Evolutionary conservation across 148 eudicot genomes (phyloP).

Genomic region (Camellia sinensis): DNA sequence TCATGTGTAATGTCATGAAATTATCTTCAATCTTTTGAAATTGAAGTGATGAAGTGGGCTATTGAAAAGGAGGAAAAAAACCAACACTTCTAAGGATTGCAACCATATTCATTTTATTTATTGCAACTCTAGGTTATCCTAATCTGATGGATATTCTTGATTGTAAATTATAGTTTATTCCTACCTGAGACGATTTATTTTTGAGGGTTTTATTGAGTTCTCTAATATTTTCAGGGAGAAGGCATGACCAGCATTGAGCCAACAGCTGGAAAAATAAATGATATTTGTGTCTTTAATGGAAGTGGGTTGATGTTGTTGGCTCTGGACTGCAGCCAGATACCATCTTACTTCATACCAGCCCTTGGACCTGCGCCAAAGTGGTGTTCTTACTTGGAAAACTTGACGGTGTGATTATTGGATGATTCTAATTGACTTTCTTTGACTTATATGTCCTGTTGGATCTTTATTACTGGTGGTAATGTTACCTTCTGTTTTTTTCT

Average conservation of each 20-base stretch:
- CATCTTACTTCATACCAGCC: conserved; percentile 83
- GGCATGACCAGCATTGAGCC: conserved; percentile 97
- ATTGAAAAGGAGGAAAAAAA: background rate
- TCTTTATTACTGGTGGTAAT: conserved; percentile 14
- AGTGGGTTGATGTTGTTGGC: conserved; percentile 89
- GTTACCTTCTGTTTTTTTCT: conserved; percentile 18
- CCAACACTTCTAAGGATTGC: background rate
- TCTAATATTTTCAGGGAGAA: conserved; percentile 62
- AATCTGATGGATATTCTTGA: conserved; percentile 1
- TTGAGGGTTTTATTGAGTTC: conserved; percentile 1
- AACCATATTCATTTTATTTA: background rate
- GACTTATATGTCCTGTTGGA: background rate
- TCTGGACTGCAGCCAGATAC: conserved; percentile 74
- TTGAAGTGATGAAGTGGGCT: background rate
- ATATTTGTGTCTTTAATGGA: conserved; percentile 64
- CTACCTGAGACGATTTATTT: background rate
- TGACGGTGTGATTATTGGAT: conserved; percentile 49
- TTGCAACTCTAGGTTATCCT: background rate
- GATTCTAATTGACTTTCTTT: background rate
- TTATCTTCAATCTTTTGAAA: background rate
- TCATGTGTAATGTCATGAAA: too few species aligned
- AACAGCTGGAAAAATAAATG: conserved; percentile 80
- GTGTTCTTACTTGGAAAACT: conserved; percentile 85
- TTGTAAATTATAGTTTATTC: background rate
- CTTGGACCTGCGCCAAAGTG: conserved; percentile 98